Percentiles rank a stretch among this genome's conserved stretches.
Conservation (phyloP, 768 basidiomycete species). For the Trametes meyenii region DNA sequence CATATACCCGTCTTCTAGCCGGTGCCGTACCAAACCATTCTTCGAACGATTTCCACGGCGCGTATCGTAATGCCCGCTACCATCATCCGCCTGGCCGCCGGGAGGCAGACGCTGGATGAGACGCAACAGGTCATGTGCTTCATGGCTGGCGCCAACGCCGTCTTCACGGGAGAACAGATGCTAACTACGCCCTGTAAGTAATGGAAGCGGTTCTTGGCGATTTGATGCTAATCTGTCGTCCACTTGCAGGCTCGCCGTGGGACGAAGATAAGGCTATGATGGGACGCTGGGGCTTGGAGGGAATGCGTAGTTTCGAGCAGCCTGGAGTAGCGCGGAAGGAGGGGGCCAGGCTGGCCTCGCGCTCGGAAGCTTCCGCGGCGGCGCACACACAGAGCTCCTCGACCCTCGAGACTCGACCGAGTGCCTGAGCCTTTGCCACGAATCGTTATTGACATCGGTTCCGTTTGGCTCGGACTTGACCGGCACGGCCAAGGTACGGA, state of each 20-base stretch:
- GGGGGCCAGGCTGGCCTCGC: constrained; percentile 33
- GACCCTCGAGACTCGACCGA: background rate
- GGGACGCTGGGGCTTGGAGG: constrained; percentile 87
- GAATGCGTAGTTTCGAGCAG: constrained; percentile 91
- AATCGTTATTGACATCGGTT: background rate
- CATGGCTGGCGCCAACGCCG: constrained; percentile 97
- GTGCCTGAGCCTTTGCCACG: constrained; percentile 10
- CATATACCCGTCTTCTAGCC: constrained; percentile 49
- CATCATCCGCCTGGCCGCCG: constrained; percentile 94
- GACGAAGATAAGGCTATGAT: constrained; percentile 98
- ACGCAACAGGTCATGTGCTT: constrained; percentile 97
- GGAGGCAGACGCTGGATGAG: constrained; percentile 85
- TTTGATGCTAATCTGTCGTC: constrained; percentile 13
- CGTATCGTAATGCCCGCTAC: constrained; percentile 89
- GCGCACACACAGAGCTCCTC: background rate
- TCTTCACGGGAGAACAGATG: constrained; percentile 99
- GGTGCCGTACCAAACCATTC: constrained; percentile 78
- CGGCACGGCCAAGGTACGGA: background rate
- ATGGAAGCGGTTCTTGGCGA: background rate
- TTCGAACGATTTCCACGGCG: constrained; percentile 95
- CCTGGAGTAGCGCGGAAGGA: constrained; percentile 59
- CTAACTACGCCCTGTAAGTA: constrained; percentile 91
- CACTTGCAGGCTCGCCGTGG: constrained; percentile 79
- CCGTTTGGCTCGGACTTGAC: background rate
- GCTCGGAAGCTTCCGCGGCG: constrained; percentile 1